Base-by-base conservation (phyloP, 192 early-diverging fungal genomes). In the Coemansia sp. region DNA sequence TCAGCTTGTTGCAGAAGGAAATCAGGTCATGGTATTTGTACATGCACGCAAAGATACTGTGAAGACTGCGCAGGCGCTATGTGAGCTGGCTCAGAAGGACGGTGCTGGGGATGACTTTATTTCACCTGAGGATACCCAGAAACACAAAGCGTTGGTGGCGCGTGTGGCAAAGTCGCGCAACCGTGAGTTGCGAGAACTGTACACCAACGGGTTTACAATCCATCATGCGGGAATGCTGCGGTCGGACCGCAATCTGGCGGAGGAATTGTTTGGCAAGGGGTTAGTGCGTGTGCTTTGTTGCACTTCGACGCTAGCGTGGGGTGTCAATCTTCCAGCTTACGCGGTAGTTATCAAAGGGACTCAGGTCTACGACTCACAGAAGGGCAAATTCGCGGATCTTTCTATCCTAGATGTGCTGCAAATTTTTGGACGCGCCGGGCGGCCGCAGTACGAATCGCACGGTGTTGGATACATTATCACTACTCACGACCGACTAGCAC, bases 11-110 rank as follows among this genome's bases (percentile, higher is more conserved):
- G 84, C 86, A 0, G 87, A 91, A 24, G 93, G 92, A 0, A 89
- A 95, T 76, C 98, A 99, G 76, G 95, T 99, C 24, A 97, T 99
- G 95, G 94, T 99, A 6, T 99, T 99, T 87, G 98, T 99, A 32
- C 96, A 99, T 67, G 87, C 98, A 5, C 89, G 96, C 51, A 98
- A 98, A 71, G 98, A 97, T 59, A 98, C 98, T 5, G 96, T 95
- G n/a, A 92, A 91, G 64, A 97, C 95, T 0, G 95, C 95, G 2
- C 84, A 90, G 76, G 87, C 86, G 61, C 64, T 99, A 20, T 77
- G 87, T 20, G 89, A 93, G 51, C 87, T 89, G 72, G 94, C 94
- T 0, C 36, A 61, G 50, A 65, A 83, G n/a, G 85, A 91, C 19
- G 89, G 85, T 39, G 74, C 75, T 20, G 39, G 84, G 22, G 86